Conservation (phyloP, 495 filamentous ascomycete species). For the Baudoinia panamericana region DNA sequence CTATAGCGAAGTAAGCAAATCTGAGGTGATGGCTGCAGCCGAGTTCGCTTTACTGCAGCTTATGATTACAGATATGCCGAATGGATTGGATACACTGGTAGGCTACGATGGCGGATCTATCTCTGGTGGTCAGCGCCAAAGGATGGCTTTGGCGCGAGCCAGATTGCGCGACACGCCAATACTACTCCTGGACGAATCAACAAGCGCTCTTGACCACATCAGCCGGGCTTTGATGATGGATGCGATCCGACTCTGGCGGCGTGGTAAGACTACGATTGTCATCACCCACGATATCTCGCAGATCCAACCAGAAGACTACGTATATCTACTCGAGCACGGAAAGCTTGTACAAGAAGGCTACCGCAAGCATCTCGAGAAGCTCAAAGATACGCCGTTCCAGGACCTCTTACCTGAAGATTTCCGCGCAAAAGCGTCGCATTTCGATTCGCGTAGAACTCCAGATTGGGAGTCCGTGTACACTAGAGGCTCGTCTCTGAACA, state of each 20-base stretch:
- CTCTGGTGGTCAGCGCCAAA: slow-evolving; percentile 64
- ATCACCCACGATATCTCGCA: slow-evolving; percentile 77
- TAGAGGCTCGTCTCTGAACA: slow-evolving; percentile 6
- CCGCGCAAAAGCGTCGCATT: slow-evolving; percentile 9
- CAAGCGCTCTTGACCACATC: slow-evolving; percentile 33
- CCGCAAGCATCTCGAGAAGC: slow-evolving; percentile 34
- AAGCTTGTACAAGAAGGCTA: slow-evolving; percentile 56
- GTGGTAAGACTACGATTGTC: slow-evolving; percentile 32
- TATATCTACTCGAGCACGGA: slow-evolving; percentile 69
- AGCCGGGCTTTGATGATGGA: slow-evolving; percentile 29
- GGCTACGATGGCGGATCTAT: slow-evolving; percentile 57
- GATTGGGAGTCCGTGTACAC: neutral
- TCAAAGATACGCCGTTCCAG: slow-evolving; percentile 23
- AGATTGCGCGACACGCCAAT: slow-evolving; percentile 32
- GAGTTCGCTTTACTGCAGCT: slow-evolving; percentile 56
- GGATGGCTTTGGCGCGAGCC: slow-evolving; percentile 33
- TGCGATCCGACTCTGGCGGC: slow-evolving; percentile 30
- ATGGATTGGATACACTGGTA: slow-evolving; percentile 61
- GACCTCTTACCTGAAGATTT: slow-evolving; percentile 18
- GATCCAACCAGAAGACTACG: slow-evolving; percentile 59
- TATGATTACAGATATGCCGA: slow-evolving; percentile 57
- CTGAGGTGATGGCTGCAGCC: slow-evolving; percentile 46
- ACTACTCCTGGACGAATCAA: slow-evolving; percentile 35
- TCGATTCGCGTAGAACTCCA: slow-evolving; percentile 2
- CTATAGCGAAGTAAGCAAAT: slow-evolving; percentile 33